These are phyloP conservation scores for Sporobolomyces roseus DNA, from an alignment of 768 basidiomycete genomes.

Conservation along the genomic window DNA sequence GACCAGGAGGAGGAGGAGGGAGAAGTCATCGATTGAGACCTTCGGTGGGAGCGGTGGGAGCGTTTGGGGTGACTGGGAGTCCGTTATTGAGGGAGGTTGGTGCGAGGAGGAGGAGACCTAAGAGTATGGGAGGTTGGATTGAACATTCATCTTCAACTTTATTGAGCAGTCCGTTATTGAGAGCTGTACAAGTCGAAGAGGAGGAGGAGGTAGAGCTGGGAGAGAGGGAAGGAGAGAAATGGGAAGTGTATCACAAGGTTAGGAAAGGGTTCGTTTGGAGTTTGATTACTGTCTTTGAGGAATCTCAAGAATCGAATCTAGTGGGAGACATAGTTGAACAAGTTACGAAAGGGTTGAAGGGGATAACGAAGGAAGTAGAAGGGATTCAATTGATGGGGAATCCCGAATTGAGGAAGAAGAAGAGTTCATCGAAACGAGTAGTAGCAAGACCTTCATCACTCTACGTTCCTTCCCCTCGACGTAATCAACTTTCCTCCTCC, in stretches of 20 bases:
- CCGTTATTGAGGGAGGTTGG: neutral
- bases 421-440: neutral
- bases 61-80: slow-evolving; percentile 12
- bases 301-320: no score
- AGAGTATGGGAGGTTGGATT: slow-evolving; percentile 26
- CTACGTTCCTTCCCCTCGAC: no score
- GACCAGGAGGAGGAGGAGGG: no score
- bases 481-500: neutral
- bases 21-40: slow-evolving; percentile 5
- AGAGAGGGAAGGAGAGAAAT: neutral
- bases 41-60: slow-evolving; percentile 8
- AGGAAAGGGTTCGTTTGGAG: slow-evolving; percentile 9
- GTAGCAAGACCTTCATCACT: no score
- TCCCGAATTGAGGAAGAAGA: no score
- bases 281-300: slow-evolving; percentile 3
- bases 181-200: neutral
- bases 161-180: no score
- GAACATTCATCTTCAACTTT: no score
- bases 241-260: neutral
- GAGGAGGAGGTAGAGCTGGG: neutral
- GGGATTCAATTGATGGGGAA: no score
- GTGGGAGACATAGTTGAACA: neutral
- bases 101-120: neutral
- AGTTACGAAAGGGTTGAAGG: neutral
- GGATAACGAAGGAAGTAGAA: no score